A percentile compares a stretch with the other conserved stretches of the same genome.
These are phyloP conservation scores for Rosa rugosa DNA, from an alignment of 306 rosid genomes.

Conservation along the genomic window DNA sequence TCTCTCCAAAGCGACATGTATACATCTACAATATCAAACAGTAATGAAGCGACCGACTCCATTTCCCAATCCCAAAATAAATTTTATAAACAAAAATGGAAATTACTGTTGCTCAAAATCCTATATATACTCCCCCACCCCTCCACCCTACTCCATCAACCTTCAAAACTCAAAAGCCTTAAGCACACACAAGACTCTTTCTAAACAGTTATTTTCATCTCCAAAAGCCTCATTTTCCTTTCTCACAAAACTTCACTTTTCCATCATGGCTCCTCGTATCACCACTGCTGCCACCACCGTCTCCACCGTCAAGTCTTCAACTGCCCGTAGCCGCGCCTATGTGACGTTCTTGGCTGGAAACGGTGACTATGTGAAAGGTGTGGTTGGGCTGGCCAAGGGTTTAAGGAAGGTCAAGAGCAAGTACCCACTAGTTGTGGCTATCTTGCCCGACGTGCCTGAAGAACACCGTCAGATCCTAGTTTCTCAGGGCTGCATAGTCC, in stretches of 20 bases:
- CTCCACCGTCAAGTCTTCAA: slow-evolving; percentile 9
- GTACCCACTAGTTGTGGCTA: slow-evolving; percentile 77
- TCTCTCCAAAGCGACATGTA: background rate
- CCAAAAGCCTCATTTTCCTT: background rate
- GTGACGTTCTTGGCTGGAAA: slow-evolving; percentile 83
- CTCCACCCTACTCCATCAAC: background rate
- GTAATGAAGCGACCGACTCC: background rate
- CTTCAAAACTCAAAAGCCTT: background rate
- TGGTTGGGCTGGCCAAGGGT: slow-evolving; percentile 85
- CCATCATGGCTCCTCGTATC: slow-evolving; percentile 56
- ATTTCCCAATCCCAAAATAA: background rate
- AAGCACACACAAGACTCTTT: background rate
- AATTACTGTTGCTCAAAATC: background rate
- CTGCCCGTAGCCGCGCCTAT: slow-evolving; percentile 37
- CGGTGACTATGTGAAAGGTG: slow-evolving; percentile 77
- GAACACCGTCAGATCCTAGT: slow-evolving; percentile 58
- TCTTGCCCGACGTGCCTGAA: slow-evolving; percentile 71
- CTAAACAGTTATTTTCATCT: background rate
- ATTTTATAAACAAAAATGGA: background rate
- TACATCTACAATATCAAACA: background rate
- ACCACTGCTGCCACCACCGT: slow-evolving; percentile 13
- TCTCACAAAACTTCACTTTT: background rate
- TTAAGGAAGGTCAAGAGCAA: slow-evolving; percentile 54
- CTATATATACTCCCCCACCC: background rate
- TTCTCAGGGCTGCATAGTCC: slow-evolving; percentile 66